A percentile compares a stretch with the other conserved stretches of the same genome.
These are phyloP conservation scores for Diplodia mutila DNA, from an alignment of 2,329 filamentous ascomycete species.

Conservation along the genomic window DNA sequence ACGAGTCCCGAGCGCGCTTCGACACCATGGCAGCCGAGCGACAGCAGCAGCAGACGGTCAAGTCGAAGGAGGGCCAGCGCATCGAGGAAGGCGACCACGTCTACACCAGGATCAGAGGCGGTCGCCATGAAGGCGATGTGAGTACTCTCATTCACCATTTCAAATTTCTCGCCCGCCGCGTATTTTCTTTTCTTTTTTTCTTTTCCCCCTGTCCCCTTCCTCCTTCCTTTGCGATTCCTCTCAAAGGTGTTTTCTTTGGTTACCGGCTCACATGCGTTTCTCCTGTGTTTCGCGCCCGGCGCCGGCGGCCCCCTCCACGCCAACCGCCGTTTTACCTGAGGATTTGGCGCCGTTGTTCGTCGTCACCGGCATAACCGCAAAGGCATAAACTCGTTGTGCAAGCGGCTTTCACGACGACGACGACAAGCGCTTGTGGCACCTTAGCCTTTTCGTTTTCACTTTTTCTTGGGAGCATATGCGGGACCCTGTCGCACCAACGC, in stretches of 20 bases:
- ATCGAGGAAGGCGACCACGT: constrained; percentile 48
- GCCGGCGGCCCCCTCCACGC: background rate
- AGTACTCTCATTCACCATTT: constrained; percentile 21
- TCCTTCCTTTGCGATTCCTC: background rate
- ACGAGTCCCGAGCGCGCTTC: constrained; percentile 13
- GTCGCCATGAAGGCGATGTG: constrained; percentile 45
- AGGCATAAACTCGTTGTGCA: background rate
- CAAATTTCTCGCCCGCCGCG: background rate
- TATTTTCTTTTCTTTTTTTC: background rate
- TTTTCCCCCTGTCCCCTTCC: background rate
- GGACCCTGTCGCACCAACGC: background rate
- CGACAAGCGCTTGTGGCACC: constrained; percentile 6
- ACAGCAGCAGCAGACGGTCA: constrained; percentile 24
- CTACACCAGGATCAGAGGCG: constrained; percentile 47
- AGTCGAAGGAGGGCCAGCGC: constrained; percentile 44
- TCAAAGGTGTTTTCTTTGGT: background rate
- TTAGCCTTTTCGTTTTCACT: background rate
- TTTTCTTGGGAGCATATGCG: background rate
- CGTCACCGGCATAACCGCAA: background rate
- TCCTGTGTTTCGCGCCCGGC: background rate
- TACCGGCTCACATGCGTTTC: background rate
- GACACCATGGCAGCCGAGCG: constrained; percentile 23
- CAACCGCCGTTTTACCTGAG: background rate
- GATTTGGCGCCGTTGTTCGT: background rate
- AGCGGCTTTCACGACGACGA: background rate